These are phyloP conservation scores for Aurinia saxatilis DNA, from an alignment of 345 rosid species.

Conservation along the genomic window DNA sequence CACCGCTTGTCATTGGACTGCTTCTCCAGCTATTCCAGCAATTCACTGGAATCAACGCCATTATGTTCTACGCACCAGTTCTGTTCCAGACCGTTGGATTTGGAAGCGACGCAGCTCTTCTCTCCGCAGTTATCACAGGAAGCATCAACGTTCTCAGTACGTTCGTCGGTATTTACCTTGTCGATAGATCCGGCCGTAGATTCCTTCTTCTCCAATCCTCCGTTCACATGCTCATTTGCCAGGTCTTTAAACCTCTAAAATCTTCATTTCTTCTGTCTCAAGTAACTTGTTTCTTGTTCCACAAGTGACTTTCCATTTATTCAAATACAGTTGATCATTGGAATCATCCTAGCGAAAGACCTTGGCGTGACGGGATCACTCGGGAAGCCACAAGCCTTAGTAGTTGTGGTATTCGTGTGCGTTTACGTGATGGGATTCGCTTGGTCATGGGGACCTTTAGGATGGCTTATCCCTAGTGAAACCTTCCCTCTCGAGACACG, in stretches of 20 bases:
- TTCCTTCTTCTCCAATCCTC: constrained; percentile 47
- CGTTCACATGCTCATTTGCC: constrained; percentile 35
- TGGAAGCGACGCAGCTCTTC: constrained; percentile 46
- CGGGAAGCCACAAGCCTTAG: constrained; percentile 25
- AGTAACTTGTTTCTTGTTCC: neutral
- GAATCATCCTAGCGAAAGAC: constrained; percentile 31
- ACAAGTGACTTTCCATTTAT: neutral
- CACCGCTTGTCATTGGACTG: constrained; percentile 47
- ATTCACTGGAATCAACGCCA: constrained; percentile 57
- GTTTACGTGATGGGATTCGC: constrained; percentile 55
- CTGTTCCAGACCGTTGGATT: constrained; percentile 66
- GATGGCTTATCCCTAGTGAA: constrained; percentile 74
- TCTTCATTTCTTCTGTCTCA: neutral
- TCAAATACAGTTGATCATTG: constrained; percentile 38
- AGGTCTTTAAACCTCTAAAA: constrained; percentile 10
- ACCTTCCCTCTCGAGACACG: constrained; percentile 64
- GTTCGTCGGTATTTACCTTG: constrained; percentile 45
- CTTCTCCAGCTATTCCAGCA: constrained; percentile 54
- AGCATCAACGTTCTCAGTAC: constrained; percentile 52
- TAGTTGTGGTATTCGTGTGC: constrained; percentile 50
- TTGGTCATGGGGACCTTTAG: constrained; percentile 88
- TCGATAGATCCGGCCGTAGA: constrained; percentile 54
- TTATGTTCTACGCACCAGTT: constrained; percentile 52
- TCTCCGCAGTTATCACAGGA: constrained; percentile 57
- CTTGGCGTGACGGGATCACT: constrained; percentile 37